Percentiles rank a stretch among this genome's conserved stretches.
These are phyloP conservation scores for Penicillium psychrofluorescens DNA, from an alignment of 495 filamentous ascomycete species.

Conservation along the genomic window DNA sequence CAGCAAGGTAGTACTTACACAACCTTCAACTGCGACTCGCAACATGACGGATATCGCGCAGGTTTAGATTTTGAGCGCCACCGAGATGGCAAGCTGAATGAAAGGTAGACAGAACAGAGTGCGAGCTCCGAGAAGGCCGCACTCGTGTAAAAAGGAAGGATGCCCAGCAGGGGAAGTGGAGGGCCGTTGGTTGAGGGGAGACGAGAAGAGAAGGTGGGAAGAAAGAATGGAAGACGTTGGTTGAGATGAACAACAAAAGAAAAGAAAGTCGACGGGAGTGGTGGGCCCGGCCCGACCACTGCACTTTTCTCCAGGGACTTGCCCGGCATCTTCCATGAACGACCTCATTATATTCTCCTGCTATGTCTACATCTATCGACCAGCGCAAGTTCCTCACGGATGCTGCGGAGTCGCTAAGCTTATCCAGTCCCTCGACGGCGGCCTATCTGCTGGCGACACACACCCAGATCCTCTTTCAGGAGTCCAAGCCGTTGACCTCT, in stretches of 20 bases:
- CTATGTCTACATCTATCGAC: no score
- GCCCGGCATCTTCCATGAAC: no score
- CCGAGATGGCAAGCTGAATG: no score
- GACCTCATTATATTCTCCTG: no score
- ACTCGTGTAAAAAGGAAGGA: no score
- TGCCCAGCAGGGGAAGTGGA: background rate
- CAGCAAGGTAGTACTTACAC: slow-evolving; percentile 47
- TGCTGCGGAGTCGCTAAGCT: slow-evolving; percentile 33
- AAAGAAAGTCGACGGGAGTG: background rate
- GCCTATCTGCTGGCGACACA: slow-evolving; percentile 39
- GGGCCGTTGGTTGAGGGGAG: background rate
- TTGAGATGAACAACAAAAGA: no score
- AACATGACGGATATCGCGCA: slow-evolving; percentile 8
- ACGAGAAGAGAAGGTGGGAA: background rate
- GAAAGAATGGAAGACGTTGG: background rate
- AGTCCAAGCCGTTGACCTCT: slow-evolving; percentile 28
- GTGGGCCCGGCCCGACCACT: background rate
- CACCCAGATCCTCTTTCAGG: slow-evolving; percentile 32
- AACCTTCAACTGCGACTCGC: slow-evolving; percentile 67
- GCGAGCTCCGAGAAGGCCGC: no score
- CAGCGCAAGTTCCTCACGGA: slow-evolving; percentile 29
- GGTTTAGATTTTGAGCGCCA: background rate
- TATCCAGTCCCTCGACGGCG: slow-evolving; percentile 39
- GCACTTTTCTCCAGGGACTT: no score
- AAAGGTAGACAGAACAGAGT: background rate